phyloP scores from a whole-genome alignment of 306 rosid species.

The Gynostemma pentaphyllum region DNA sequence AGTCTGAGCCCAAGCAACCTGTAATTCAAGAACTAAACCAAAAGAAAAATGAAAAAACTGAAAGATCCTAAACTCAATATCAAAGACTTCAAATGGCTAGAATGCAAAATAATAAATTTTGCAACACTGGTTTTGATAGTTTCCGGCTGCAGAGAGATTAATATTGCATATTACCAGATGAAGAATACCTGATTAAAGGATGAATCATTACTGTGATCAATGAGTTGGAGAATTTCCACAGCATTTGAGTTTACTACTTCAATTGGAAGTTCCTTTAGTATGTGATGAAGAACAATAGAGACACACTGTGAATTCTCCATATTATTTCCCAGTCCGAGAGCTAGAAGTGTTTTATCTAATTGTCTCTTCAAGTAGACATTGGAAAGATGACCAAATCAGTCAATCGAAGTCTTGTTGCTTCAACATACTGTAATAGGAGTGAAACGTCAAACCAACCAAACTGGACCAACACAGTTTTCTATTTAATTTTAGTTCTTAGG shows the following conservation, averaged over 20 bases:
- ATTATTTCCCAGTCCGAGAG: conserved; percentile 57
- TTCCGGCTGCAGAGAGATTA: background rate
- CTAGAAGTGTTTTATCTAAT: conserved; percentile 39
- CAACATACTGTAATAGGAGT: background rate
- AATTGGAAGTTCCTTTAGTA: conserved; percentile 73
- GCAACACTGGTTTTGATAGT: background rate
- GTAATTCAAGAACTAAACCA: conserved; percentile 68
- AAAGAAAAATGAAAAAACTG: conserved; percentile 7
- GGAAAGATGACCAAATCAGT: background rate
- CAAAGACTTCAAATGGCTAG: background rate
- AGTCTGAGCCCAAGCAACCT: conserved; percentile 90
- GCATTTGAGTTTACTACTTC: conserved; percentile 47
- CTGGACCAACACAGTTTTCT: background rate
- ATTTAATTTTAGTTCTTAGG: background rate
- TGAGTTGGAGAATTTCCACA: conserved; percentile 55
- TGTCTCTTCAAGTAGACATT: conserved; percentile 34
- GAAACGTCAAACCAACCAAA: background rate
- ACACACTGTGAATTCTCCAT: conserved; percentile 45
- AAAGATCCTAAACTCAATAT: background rate
- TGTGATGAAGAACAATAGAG: conserved; percentile 74
- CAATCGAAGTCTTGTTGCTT: background rate
- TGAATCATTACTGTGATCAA: conserved; percentile 55
- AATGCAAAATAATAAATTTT: background rate
- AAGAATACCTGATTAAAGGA: conserved; percentile 66
- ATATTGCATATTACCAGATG: background rate